These are phyloP conservation scores for Hypomontagnella submonticulosa DNA, from an alignment of 495 filamentous ascomycete species.

Conservation along the genomic window DNA sequence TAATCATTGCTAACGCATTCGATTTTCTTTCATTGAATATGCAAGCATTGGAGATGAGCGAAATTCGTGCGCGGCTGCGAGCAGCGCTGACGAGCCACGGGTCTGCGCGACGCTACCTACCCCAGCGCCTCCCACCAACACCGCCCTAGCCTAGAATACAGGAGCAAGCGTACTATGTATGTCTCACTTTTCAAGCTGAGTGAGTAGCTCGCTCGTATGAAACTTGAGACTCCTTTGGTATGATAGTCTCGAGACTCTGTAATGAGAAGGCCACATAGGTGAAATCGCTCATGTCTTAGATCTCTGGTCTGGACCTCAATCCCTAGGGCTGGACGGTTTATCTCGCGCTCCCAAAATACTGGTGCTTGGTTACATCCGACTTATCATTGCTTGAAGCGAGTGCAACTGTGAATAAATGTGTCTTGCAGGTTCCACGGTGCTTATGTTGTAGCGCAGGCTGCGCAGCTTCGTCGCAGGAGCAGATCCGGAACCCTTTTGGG, in stretches of 20 bases:
- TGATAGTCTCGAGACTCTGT: background rate
- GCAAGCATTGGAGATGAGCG: background rate
- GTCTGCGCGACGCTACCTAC: too few relatives aligned
- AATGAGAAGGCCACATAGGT: background rate
- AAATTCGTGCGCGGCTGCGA: background rate
- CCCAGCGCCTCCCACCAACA: too few relatives aligned
- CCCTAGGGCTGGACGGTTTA: slow-evolving; percentile 16
- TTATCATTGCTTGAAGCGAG: slow-evolving; percentile 13
- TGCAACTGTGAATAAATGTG: slow-evolving; percentile 7
- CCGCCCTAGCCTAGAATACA: background rate
- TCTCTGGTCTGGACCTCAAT: slow-evolving; percentile 18
- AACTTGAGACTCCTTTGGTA: background rate
- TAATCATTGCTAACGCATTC: background rate
- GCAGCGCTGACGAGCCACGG: background rate
- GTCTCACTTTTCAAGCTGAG: background rate
- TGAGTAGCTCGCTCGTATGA: too few relatives aligned
- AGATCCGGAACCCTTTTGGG: slow-evolving; percentile 9
- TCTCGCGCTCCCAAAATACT: slow-evolving; percentile 11
- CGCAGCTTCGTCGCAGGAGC: slow-evolving; percentile 13
- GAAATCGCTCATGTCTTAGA: slow-evolving; percentile 34
- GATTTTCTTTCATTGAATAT: background rate
- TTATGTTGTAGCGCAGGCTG: background rate
- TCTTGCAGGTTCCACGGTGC: slow-evolving; percentile 11
- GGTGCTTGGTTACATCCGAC: slow-evolving; percentile 27
- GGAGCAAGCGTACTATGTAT: slow-evolving; percentile 17